Evolutionary conservation across 2,329 filamentous ascomycete species (phyloP).

Genomic region (Epichloe baconii): DNA sequence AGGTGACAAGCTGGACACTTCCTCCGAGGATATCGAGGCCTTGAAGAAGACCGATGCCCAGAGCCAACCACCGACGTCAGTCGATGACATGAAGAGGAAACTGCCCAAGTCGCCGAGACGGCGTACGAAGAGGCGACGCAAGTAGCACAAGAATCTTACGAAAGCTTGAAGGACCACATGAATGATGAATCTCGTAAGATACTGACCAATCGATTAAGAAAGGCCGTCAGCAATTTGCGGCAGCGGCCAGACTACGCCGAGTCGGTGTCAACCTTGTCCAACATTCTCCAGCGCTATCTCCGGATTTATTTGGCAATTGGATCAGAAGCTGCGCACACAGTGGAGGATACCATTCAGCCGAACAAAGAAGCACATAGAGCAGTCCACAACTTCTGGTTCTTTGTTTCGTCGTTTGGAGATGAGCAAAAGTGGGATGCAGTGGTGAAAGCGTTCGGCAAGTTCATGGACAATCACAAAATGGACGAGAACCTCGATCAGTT

Average conservation of each 20-base stretch:
- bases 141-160: conserved; percentile 48
- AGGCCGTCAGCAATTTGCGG: conserved; percentile 60
- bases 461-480: conserved; percentile 60
- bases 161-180: conserved; percentile 55
- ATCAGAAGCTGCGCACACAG: conserved; percentile 50
- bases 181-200: conserved; percentile 60
- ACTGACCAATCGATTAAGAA: conserved; percentile 61
- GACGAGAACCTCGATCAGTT: conserved; percentile 76
- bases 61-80: conserved; percentile 30
- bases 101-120: conserved; percentile 36
- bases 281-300: conserved; percentile 67
- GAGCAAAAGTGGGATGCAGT: conserved; percentile 61
- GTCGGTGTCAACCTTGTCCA: conserved; percentile 66
- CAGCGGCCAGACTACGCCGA: conserved; percentile 72
- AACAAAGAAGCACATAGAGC: conserved; percentile 67
- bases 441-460: conserved; percentile 51
- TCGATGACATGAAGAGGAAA: conserved; percentile 51
- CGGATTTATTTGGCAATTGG: conserved; percentile 62
- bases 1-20: conserved; percentile 60
- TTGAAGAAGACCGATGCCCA: conserved; percentile 26
- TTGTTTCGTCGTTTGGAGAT: conserved; percentile 71
- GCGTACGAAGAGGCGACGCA: conserved; percentile 1
- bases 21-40: conserved; percentile 39
- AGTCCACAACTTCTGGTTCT: conserved; percentile 64
- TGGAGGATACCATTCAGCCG: conserved; percentile 56